A percentile compares a stretch with the other conserved stretches of the same genome.
phyloP scores from a whole-genome alignment of 176 grass and related monocot species.

The Pontederia paniculata region DNA sequence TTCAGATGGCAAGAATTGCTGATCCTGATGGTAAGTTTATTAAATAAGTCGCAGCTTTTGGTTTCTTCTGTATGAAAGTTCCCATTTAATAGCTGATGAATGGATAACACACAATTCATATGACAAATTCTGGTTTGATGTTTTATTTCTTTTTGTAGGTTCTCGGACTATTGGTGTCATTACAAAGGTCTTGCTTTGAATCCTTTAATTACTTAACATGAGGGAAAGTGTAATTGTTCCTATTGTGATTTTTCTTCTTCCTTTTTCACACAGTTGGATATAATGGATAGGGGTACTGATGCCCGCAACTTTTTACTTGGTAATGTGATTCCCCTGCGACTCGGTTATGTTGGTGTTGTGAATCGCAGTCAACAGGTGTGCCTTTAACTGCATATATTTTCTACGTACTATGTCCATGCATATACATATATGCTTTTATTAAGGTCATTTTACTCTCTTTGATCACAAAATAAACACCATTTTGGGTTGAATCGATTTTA shows the following conservation, averaged over 20 bases:
- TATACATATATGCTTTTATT: no score
- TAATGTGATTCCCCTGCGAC: constrained; percentile 87
- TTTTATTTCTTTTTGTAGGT: constrained; percentile 30
- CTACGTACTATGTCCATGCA: neutral
- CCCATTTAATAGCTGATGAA: neutral
- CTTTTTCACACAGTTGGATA: constrained; percentile 68
- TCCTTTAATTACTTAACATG: constrained; percentile 11
- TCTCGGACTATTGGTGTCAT: constrained; percentile 98
- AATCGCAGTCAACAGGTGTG: constrained; percentile 89
- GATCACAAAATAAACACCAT: no score
- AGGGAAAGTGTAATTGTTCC: neutral
- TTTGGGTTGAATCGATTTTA: no score
- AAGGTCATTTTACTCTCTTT: no score
- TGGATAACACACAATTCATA: neutral
- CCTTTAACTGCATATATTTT: constrained; percentile 5
- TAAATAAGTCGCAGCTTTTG: neutral
- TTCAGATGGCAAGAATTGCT: constrained; percentile 84
- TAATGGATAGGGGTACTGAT: constrained; percentile 99
- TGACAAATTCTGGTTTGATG: constrained; percentile 10
- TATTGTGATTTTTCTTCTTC: constrained; percentile 11
- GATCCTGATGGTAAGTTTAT: constrained; percentile 80
- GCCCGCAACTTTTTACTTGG: constrained; percentile 89
- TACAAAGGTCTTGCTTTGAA: constrained; percentile 58
- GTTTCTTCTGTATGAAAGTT: neutral
- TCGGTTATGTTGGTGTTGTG: constrained; percentile 87